Conservation (phyloP, 495 filamentous ascomycete species). For the Copromyces sp. region DNA sequence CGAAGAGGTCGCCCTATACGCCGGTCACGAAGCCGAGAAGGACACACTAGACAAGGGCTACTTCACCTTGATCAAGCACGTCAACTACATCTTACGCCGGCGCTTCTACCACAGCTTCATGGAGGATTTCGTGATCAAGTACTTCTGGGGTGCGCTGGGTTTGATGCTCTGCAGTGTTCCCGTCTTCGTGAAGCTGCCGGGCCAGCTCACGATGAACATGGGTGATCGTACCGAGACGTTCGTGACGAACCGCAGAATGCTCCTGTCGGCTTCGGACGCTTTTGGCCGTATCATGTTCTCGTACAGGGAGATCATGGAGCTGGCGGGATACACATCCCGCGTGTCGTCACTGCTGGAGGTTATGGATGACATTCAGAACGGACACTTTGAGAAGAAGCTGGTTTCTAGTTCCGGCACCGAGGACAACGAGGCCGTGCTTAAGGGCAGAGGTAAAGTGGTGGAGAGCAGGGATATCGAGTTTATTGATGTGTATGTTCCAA, state of each 20-base stretch:
- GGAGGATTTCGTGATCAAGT: conserved; percentile 99
- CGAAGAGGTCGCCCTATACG: conserved; percentile 88
- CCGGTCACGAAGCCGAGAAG: conserved; percentile 92
- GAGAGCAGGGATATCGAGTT: conserved; percentile 82
- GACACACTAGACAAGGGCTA: conserved; percentile 96
- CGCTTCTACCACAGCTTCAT: conserved; percentile 93
- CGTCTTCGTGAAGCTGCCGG: conserved; percentile 89
- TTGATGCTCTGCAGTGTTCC: conserved; percentile 91
- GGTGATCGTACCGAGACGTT: conserved; percentile 92
- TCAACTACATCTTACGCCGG: conserved; percentile 84
- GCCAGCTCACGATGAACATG: conserved; percentile 55
- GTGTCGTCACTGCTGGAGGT: conserved; percentile 83
- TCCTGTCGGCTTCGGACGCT: conserved; percentile 85
- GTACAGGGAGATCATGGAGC: conserved; percentile 91
- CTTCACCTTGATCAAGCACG: conserved; percentile 97
- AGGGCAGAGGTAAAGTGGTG: conserved; percentile 63
- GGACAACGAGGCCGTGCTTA: conserved; percentile 67
- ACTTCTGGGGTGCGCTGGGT: conserved; percentile 95
- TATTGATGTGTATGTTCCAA: conserved; percentile 51
- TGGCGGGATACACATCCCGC: conserved; percentile 89
- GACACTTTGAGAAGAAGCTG: conserved; percentile 89
- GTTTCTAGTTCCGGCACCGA: conserved; percentile 76
- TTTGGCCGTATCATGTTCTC: conserved; percentile 97
- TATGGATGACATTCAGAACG: conserved; percentile 83
- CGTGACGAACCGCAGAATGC: conserved; percentile 85